Conservation (phyloP, 352 stramenopile genomes). For the Phytophthora chlamydospora region DNA sequence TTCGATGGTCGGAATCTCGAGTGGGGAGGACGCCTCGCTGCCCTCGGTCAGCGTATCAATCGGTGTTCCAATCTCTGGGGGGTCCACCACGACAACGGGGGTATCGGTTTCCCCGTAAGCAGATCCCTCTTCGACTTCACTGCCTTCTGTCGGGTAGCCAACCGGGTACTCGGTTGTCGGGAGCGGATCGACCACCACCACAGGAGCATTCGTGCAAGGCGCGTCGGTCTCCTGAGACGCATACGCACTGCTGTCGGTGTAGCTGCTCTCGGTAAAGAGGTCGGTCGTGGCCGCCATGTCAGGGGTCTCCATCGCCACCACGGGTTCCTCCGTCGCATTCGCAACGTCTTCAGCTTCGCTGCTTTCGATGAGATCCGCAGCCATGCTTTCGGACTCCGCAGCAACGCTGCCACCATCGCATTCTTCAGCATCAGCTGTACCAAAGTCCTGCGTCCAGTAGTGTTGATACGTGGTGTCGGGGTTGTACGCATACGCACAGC, state of each 20-base stretch:
- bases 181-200: not conserved
- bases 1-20: not conserved
- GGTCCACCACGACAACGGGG: constrained; percentile 6
- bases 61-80: not conserved
- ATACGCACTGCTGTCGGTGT: not conserved
- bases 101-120: constrained; percentile 6
- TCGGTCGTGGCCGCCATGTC: not conserved
- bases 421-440: constrained; percentile 26
- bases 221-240: not conserved
- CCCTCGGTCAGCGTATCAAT: constrained; percentile 11
- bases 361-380: not conserved
- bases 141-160: no score
- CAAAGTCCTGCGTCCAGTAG: constrained; percentile 70
- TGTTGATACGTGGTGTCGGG: constrained; percentile 30
- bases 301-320: not conserved
- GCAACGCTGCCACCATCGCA: constrained; percentile 22
- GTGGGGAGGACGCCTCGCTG: not conserved
- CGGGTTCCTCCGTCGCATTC: not conserved
- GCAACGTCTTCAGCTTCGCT: constrained; percentile 2
- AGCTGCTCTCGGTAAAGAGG: not conserved
- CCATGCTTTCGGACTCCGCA: not conserved
- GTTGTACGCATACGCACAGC: constrained; percentile 37
- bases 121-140: no score
- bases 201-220: constrained; percentile 8
- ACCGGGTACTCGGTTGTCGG: no score